Base-by-base conservation (phyloP, 2,329 filamentous ascomycete species). In the Colletotrichum ledebouriae region DNA sequence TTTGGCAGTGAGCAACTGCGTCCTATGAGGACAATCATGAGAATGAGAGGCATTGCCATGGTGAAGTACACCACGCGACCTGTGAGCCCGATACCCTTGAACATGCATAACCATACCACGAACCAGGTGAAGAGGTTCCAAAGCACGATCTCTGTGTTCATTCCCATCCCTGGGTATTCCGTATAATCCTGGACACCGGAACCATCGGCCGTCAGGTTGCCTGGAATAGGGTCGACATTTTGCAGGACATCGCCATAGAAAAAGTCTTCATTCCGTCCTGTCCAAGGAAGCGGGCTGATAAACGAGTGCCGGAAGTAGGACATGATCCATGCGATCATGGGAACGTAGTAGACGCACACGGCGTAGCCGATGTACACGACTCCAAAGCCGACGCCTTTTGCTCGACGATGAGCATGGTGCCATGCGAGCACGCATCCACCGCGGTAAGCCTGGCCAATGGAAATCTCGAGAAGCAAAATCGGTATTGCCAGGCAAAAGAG, bases 391-490 rank as follows among this genome's bases (percentile, higher is more conserved):
- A 85, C 81, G 2, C 85, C 86, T 71, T 84, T 85, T 4, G 86
- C 74, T 4, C 84, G 78, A 20, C 76, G 73, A 71, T 86, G 82
- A 62, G 86, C 78, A 39, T 83, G 84, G 72, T 83, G 81, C 72
- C 78, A 86, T 0, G 85, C 83, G 34, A 85, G 80, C 15, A 85
- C 81, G 1, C 79, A 81, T 12, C 85, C 84, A 29, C 83, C 84
- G 3, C 85, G 84, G 70, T 87, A 86, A 1, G 84, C 84, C 66
- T 87, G 91, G 56, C 92, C 92, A 39, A 92, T 92, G 41, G 90
- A 90, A 57, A 87, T 85, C 69, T 88, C 84, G 25, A 87, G 80
- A 5, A 85, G 79, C 10, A 87, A 78, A 0, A 83, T 79, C 0
- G 85, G 86, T 17, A 87, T 86, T 12, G 85, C 85, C 44, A 88